phyloP scores from a whole-genome alignment of 1,284 basidiomycete genomes.

The Gymnopus androsaceus region DNA sequence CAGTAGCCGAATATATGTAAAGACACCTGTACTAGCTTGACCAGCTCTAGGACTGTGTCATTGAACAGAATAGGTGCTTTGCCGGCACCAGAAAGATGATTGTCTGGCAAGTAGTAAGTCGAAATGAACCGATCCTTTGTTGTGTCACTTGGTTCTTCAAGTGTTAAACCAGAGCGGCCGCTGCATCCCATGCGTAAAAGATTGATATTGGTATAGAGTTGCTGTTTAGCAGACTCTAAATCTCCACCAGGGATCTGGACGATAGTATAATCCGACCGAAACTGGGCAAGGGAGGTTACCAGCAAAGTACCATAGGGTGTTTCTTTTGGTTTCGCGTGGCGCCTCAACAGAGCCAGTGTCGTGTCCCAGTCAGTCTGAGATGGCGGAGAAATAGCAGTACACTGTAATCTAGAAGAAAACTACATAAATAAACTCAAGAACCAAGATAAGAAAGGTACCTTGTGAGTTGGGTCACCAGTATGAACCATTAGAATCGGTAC shows the following conservation, averaged over 20 bases:
- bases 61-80: conserved; percentile 47
- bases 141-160: conserved; percentile 75
- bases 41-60: conserved; percentile 69
- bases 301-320: conserved; percentile 70
- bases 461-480: conserved; percentile 71
- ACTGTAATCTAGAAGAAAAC: conserved; percentile 29
- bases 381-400: conserved; percentile 46
- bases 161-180: conserved; percentile 71
- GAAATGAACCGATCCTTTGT: conserved; percentile 77
- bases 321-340: conserved; percentile 70
- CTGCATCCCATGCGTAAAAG: conserved; percentile 77
- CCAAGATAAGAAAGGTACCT: conserved; percentile 35
- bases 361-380: conserved; percentile 60
- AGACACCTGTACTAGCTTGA: conserved; percentile 69
- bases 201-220: conserved; percentile 77
- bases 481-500: conserved; percentile 68
- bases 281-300: conserved; percentile 81
- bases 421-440: conserved; percentile 28
- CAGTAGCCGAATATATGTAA: conserved; percentile 69
- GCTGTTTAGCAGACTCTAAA: conserved; percentile 59
- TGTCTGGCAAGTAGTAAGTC: conserved; percentile 62
- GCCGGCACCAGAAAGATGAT: conserved; percentile 19
- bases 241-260: conserved; percentile 73
- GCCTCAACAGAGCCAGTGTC: conserved; percentile 58
- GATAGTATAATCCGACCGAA: conserved; percentile 81